Percentiles rank a stretch among this genome's conserved stretches.
Evolutionary conservation across 768 basidiomycete species (phyloP).

Genomic region (Fomitopsis pulvina): DNA sequence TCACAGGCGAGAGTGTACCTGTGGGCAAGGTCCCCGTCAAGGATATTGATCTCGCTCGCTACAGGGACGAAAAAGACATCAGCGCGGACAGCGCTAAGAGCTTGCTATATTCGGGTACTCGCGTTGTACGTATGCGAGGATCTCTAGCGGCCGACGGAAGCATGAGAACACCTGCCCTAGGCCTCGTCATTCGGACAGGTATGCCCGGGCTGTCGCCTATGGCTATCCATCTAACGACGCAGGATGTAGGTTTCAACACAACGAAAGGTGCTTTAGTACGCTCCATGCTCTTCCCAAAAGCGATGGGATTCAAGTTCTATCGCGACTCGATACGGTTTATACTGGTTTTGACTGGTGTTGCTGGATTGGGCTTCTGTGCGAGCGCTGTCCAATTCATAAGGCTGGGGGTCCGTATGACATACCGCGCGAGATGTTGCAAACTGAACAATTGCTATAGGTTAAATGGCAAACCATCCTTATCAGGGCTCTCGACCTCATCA

Average conservation of each 20-base stretch:
- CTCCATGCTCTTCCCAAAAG: conserved; percentile 98
- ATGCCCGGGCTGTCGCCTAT: conserved; percentile 9
- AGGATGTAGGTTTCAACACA: conserved; percentile 79
- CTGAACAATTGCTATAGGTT: conserved; percentile 41
- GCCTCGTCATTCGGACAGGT: conserved; percentile 85
- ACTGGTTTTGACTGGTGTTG: conserved; percentile 84
- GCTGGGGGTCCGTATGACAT: conserved; percentile 55
- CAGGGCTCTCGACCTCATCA: conserved; percentile 91
- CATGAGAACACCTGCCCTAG: conserved; percentile 59
- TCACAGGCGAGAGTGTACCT: conserved; percentile 97
- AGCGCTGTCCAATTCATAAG: conserved; percentile 89
- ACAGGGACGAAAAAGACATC: conserved; percentile 60
- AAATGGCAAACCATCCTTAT: conserved; percentile 86
- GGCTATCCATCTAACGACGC: neutral
- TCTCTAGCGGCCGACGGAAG: conserved; percentile 45
- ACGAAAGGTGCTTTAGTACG: conserved; percentile 94
- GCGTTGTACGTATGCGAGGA: conserved; percentile 80
- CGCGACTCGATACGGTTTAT: conserved; percentile 90
- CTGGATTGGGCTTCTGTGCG: conserved; percentile 83
- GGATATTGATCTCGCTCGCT: conserved; percentile 66
- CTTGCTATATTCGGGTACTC: conserved; percentile 87
- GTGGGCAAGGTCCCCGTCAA: conserved; percentile 86
- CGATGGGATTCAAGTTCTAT: conserved; percentile 99
- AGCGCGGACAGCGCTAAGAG: conserved; percentile 63
- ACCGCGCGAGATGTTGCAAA: neutral